These are phyloP conservation scores for Neostapfia colusana DNA, from an alignment of 176 grass and related monocot species.

Conservation along the genomic window DNA sequence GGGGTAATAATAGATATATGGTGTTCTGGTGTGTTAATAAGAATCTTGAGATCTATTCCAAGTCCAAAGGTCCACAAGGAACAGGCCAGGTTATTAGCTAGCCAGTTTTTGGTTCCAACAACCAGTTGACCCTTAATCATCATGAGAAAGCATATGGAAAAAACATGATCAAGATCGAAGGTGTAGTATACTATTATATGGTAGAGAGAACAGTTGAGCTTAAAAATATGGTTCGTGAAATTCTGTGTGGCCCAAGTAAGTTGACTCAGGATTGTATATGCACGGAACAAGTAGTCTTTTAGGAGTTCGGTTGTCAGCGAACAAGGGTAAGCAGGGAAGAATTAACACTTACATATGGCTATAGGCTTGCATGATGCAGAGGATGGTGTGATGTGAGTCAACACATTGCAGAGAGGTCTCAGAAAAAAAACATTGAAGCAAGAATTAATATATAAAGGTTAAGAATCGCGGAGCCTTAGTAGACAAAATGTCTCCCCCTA, in stretches of 20 bases:
- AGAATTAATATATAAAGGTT: not conserved
- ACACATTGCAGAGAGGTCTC: conserved; percentile 49
- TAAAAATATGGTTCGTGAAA: conserved; percentile 30
- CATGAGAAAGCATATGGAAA: conserved; percentile 28
- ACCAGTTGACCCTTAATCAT: conserved; percentile 67
- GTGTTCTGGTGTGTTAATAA: conserved; percentile 28
- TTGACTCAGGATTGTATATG: conserved; percentile 47
- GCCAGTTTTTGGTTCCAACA: conserved; percentile 53
- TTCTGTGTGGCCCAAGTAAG: conserved; percentile 51
- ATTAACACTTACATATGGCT: conserved; percentile 22
- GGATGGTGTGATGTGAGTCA: conserved; percentile 30
- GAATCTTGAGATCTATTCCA: conserved; percentile 54
- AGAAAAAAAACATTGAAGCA: conserved; percentile 31
- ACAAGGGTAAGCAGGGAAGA: not conserved
- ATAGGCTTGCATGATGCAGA: conserved; percentile 12
- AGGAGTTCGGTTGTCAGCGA: not conserved
- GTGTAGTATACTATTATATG: not conserved
- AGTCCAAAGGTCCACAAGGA: conserved; percentile 44
- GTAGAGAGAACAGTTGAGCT: conserved; percentile 31
- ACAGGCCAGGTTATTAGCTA: conserved; percentile 7
- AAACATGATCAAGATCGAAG: conserved; percentile 41
- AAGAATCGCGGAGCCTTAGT: conserved; percentile 20
- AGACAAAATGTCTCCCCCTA: not conserved
- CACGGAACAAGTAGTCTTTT: conserved; percentile 5
- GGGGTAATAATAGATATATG: conserved; percentile 10